phyloP scores from a whole-genome alignment of 805 yeast genomes.

The Jamesozyma piceae region DNA sequence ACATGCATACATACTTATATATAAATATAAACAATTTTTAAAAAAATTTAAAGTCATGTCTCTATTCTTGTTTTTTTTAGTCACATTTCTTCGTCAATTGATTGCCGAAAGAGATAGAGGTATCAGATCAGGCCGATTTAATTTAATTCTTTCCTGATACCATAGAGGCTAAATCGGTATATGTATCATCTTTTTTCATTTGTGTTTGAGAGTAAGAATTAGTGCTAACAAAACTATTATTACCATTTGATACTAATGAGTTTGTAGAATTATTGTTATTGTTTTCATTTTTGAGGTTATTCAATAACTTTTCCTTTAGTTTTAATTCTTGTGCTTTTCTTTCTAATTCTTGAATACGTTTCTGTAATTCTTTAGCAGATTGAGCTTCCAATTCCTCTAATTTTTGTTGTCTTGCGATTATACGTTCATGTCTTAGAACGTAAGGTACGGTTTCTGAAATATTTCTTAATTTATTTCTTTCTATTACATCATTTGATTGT shows the following conservation, averaged over 20 bases:
- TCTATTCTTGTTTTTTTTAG: too few relatives aligned
- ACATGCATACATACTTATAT: too few relatives aligned
- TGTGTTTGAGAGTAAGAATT: slow-evolving; percentile 9
- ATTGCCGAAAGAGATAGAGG: too few relatives aligned
- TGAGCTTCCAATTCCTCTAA: slow-evolving; percentile 71
- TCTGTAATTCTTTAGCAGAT: slow-evolving; percentile 63
- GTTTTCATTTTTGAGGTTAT: slow-evolving; percentile 11
- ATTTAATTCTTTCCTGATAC: slow-evolving; percentile 27
- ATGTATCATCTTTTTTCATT: slow-evolving; percentile 43
- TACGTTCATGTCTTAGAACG: slow-evolving; percentile 65
- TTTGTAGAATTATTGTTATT: slow-evolving; percentile 13
- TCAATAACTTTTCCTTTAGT: slow-evolving; percentile 48
- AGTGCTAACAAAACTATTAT: slow-evolving; percentile 3
- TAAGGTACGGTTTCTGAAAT: slow-evolving; percentile 83
- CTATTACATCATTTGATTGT: slow-evolving; percentile 26
- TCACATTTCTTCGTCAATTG: too few relatives aligned
- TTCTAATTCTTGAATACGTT: slow-evolving; percentile 68
- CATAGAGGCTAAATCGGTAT: slow-evolving; percentile 44
- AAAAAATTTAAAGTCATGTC: not conserved
- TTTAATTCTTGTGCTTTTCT: slow-evolving; percentile 65
- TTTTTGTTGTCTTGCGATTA: slow-evolving; percentile 66
- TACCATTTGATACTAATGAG: slow-evolving; percentile 11
- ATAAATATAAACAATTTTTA: too few relatives aligned
- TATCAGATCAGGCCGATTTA: too few relatives aligned
- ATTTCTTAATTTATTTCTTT: slow-evolving; percentile 59